phyloP scores from a whole-genome alignment of 202 grass and related monocot species.

The Zizania palustris region DNA sequence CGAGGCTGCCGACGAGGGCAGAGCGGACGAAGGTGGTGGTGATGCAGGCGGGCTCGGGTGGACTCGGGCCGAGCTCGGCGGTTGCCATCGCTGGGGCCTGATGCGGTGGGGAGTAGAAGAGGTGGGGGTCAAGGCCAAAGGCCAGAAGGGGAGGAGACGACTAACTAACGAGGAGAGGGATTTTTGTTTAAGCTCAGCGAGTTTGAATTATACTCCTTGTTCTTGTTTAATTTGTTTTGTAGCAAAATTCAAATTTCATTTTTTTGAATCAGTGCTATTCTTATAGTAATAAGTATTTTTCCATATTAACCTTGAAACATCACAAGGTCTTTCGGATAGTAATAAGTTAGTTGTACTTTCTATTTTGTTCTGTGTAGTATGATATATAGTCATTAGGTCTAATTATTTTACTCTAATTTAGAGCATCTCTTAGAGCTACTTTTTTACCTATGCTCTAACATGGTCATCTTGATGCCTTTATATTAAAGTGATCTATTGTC shows the following conservation, averaged over 20 bases:
- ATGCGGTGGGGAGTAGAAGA: neutral
- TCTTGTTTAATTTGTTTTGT: neutral
- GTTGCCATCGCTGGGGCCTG: conserved; percentile 58
- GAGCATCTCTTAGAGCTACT: too few relatives aligned
- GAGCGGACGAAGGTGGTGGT: conserved; percentile 73
- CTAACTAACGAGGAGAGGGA: neutral
- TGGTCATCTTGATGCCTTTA: too few relatives aligned
- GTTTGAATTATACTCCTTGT: neutral
- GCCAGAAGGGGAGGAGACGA: neutral
- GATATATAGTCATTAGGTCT: too few relatives aligned
- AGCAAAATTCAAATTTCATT: neutral
- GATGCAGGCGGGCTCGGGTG: conserved; percentile 43
- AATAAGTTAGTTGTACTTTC: too few relatives aligned
- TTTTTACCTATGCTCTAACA: too few relatives aligned
- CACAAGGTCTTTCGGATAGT: too few relatives aligned
- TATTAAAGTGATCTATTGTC: too few relatives aligned
- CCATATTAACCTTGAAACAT: neutral
- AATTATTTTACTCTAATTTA: too few relatives aligned
- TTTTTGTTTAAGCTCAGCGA: conserved; percentile 24
- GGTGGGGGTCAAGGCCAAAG: conserved; percentile 19
- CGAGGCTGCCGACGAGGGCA: conserved; percentile 59
- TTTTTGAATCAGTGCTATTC: neutral
- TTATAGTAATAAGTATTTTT: neutral
- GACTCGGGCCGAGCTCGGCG: conserved; percentile 38
- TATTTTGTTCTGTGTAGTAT: too few relatives aligned